Percentiles rank a stretch among this genome's conserved stretches.
These are phyloP conservation scores for Mucuna pruriens DNA, from an alignment of 306 rosid genomes.

Conservation along the genomic window DNA sequence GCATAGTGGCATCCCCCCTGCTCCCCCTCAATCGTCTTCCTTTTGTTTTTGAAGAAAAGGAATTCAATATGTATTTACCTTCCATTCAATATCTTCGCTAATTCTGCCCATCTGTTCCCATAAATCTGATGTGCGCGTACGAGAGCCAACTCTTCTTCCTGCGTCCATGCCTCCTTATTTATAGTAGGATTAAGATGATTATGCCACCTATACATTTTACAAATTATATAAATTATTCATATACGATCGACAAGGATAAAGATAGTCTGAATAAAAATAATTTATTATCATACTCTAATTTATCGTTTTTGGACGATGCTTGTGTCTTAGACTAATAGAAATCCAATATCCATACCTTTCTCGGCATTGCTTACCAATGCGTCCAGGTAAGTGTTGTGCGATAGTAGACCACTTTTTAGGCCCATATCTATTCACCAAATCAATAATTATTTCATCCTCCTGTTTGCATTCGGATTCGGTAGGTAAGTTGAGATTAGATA, in stretches of 20 bases:
- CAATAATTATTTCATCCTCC: slow-evolving; percentile 89
- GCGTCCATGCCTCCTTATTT: slow-evolving; percentile 99
- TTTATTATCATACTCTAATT: not conserved
- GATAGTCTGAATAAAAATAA: not conserved
- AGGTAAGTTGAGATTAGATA: slow-evolving; percentile 29
- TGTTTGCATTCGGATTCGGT: slow-evolving; percentile 47
- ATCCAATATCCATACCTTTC: slow-evolving; percentile 75
- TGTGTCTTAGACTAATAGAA: slow-evolving; percentile 1
- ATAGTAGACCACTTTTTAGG: slow-evolving; percentile 98
- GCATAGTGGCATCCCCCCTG: not conserved
- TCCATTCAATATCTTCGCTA: slow-evolving; percentile 92
- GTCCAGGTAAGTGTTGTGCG: slow-evolving; percentile 91
- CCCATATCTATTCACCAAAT: slow-evolving; percentile 79
- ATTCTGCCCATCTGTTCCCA: slow-evolving; percentile 99
- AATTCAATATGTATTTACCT: slow-evolving; percentile 54
- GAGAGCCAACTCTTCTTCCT: slow-evolving; percentile 93
- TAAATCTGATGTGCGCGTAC: slow-evolving; percentile 90
- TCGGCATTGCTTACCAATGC: slow-evolving; percentile 99
- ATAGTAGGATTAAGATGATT: slow-evolving; percentile 97
- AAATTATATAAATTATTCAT: slow-evolving; percentile 29
- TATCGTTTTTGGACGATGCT: slow-evolving; percentile 28
- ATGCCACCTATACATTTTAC: slow-evolving; percentile 78
- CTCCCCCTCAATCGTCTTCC: not conserved
- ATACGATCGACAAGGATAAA: not conserved
- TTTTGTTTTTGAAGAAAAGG: not conserved